Conservation (phyloP, 75 land plant species). For the Pinus taeda region DNA sequence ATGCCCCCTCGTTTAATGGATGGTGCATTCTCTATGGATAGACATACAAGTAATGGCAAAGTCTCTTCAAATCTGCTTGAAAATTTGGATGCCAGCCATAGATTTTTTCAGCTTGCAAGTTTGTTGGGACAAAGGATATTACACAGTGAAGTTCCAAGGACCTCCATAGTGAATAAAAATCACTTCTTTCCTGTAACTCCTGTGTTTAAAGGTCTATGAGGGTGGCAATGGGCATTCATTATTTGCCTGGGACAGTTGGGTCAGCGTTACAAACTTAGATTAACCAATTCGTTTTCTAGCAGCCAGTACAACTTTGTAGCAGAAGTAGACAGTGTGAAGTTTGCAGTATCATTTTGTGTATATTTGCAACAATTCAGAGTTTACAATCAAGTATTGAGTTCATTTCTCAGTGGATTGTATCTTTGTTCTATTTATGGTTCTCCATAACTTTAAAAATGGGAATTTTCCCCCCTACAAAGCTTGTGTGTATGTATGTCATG, state of each 20-base stretch:
- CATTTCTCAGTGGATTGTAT: neutral
- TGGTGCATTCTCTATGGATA: neutral
- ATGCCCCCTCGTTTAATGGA: neutral
- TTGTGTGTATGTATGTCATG: neutral
- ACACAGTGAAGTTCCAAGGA: neutral
- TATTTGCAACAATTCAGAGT: neutral
- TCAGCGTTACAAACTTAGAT: neutral
- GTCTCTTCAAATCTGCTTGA: neutral
- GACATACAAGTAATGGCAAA: neutral
- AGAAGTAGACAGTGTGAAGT: neutral
- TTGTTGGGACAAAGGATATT: neutral
- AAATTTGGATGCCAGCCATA: neutral
- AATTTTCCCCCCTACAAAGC: neutral
- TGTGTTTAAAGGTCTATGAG: neutral
- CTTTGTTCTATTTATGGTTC: neutral
- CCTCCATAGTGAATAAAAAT: neutral
- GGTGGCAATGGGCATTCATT: no score
- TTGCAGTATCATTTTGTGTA: neutral
- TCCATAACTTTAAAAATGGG: neutral
- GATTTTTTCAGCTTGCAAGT: neutral
- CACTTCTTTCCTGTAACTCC: neutral
- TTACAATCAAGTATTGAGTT: neutral
- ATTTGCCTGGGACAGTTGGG: neutral
- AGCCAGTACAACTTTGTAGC: neutral
- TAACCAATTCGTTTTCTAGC: neutral